Percentiles rank a stretch among this genome's conserved stretches.
These are phyloP conservation scores for Mangifera indica DNA, from an alignment of 345 rosid species.

Conservation along the genomic window DNA sequence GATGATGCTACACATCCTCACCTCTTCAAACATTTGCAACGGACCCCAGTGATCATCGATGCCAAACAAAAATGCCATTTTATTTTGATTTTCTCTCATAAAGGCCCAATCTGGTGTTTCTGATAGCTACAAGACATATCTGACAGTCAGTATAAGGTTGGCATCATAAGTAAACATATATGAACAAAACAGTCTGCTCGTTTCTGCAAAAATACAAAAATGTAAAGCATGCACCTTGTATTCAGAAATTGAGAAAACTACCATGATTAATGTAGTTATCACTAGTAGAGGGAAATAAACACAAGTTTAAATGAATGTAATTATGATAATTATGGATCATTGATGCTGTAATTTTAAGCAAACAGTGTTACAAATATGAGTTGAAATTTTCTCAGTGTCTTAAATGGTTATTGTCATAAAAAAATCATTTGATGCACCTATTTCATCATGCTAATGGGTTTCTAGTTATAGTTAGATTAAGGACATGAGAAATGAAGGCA, in stretches of 20 bases:
- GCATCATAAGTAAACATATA: neutral
- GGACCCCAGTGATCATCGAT: slow-evolving; percentile 92
- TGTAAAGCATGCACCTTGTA: neutral
- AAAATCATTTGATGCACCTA: neutral
- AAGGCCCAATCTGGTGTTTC: slow-evolving; percentile 74
- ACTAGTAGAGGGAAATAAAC: neutral
- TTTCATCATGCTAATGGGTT: too few species aligned
- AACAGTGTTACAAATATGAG: neutral
- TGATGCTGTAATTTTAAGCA: neutral
- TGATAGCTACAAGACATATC: slow-evolving; percentile 49
- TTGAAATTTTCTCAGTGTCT: neutral
- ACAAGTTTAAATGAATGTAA: slow-evolving; percentile 1
- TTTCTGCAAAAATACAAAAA: neutral
- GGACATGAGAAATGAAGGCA: too few species aligned
- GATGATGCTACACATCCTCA: slow-evolving; percentile 23
- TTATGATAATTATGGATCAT: neutral
- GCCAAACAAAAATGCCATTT: slow-evolving; percentile 69
- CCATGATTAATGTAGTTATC: neutral
- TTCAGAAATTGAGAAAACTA: neutral
- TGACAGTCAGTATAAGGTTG: slow-evolving; percentile 7
- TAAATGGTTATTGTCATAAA: neutral
- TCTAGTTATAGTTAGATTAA: too few species aligned
- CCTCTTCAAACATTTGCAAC: slow-evolving; percentile 70
- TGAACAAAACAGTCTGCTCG: neutral
- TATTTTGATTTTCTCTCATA: slow-evolving; percentile 53